Evolutionary conservation across 75 land plant genomes (phyloP).

Genomic region (Selaginella moellendorffii): DNA sequence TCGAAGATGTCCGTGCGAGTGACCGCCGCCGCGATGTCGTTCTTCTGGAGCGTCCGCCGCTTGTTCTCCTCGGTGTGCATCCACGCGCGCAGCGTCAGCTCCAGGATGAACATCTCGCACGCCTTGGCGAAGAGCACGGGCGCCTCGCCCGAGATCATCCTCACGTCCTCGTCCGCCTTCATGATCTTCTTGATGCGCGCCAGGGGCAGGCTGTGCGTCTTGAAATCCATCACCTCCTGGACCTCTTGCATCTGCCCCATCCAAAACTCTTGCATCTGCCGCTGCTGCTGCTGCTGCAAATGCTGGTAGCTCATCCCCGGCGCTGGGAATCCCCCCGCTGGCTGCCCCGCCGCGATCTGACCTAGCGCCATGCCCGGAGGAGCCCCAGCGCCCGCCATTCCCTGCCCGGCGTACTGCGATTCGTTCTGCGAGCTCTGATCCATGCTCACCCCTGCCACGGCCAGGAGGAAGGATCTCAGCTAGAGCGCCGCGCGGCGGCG

Average conservation of each 20-base stretch:
- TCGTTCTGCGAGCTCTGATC: background rate
- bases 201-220: background rate
- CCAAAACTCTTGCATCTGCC: background rate
- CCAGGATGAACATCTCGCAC: conserved; percentile 52
- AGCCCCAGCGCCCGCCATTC: background rate
- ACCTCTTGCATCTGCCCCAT: background rate
- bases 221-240: background rate
- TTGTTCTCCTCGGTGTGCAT: conserved; percentile 44
- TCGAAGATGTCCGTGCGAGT: conserved; percentile 25
- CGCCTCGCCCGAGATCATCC: background rate
- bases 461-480: too few relatives aligned
- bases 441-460: background rate
- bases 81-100: conserved; percentile 59
- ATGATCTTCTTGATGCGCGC: background rate
- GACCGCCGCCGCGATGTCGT: conserved; percentile 38
- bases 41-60: conserved; percentile 38
- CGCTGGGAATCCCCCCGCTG: background rate
- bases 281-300: background rate
- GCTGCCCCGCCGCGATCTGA: background rate
- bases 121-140: conserved; percentile 15
- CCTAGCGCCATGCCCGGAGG: conserved; percentile 2
- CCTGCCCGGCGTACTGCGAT: background rate
- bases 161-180: background rate
- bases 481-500: too few relatives aligned
- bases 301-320: background rate